Percentiles rank a stretch among this genome's conserved stretches.
Evolutionary conservation across 805 yeast species (phyloP).

Genomic region (Lachancea nothofagi): DNA sequence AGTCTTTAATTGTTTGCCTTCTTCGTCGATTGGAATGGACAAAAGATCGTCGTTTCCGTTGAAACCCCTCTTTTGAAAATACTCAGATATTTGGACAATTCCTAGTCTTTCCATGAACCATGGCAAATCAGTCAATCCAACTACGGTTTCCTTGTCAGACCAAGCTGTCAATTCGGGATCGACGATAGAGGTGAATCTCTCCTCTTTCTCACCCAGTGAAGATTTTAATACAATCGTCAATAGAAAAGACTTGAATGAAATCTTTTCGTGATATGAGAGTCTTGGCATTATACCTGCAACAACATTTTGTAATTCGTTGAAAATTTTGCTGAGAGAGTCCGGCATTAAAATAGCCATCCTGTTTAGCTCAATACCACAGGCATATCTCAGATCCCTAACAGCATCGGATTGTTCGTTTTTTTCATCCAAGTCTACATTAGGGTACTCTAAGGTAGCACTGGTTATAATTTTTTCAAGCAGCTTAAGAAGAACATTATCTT

Average conservation of each 20-base stretch:
- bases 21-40: conserved; percentile 82
- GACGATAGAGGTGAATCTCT: conserved; percentile 77
- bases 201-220: conserved; percentile 64
- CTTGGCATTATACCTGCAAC: conserved; percentile 67
- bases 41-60: conserved; percentile 69
- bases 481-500: conserved; percentile 75
- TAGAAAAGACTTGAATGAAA: conserved; percentile 87
- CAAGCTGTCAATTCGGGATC: conserved; percentile 91
- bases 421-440: conserved; percentile 43
- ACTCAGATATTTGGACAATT: conserved; percentile 86
- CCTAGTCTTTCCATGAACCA: conserved; percentile 99
- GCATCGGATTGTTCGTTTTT: conserved; percentile 71
- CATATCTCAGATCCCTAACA: conserved; percentile 79
- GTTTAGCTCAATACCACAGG: conserved; percentile 92
- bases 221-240: conserved; percentile 89
- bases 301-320: conserved; percentile 76
- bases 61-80: conserved; percentile 78
- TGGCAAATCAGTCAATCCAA: conserved; percentile 81
- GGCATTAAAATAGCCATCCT: conserved; percentile 94
- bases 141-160: conserved; percentile 87
- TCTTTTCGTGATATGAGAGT: conserved; percentile 84
- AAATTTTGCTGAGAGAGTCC: conserved; percentile 73
- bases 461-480: conserved; percentile 80
- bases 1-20: conserved; percentile 68
- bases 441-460: conserved; percentile 78